Conservation (phyloP, 495 filamentous ascomycete species). For the Bathelium albidoporum region DNA sequence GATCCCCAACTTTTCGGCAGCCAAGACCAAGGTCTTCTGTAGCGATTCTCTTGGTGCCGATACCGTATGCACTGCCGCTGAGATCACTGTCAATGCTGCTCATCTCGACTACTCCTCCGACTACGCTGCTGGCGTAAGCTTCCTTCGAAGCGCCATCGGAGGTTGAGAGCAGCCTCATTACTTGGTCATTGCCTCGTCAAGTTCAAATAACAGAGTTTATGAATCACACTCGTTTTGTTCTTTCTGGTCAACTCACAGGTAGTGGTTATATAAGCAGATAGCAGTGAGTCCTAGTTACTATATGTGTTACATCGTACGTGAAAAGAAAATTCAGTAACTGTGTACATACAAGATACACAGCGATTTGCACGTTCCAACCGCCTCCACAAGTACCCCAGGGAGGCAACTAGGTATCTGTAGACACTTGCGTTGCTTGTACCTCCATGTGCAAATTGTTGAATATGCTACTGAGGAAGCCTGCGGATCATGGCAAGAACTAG, state of each 20-base stretch:
- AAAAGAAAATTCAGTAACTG: no score
- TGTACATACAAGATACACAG: no score
- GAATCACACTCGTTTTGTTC: background rate
- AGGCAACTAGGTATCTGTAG: no score
- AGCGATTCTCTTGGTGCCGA: constrained; percentile 6
- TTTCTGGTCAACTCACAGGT: background rate
- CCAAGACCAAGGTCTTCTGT: constrained; percentile 9
- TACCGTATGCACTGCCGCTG: constrained; percentile 11
- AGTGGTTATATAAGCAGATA: background rate
- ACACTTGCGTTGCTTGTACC: no score
- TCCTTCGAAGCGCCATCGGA: constrained; percentile 4
- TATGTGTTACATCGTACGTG: background rate
- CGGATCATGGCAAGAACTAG: no score
- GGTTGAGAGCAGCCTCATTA: background rate
- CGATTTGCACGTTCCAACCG: no score
- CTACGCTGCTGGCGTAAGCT: constrained; percentile 5
- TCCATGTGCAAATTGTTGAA: no score
- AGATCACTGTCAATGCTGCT: constrained; percentile 10
- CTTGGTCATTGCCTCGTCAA: background rate
- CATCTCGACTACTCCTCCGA: constrained; percentile 9
- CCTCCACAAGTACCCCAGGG: no score
- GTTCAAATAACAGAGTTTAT: constrained; percentile 1
- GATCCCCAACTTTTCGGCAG: constrained; percentile 16
- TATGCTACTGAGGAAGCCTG: no score
- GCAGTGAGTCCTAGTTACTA: background rate